These are phyloP conservation scores for Sugiyamaella americana DNA, from an alignment of 805 yeast species.

Conservation along the genomic window DNA sequence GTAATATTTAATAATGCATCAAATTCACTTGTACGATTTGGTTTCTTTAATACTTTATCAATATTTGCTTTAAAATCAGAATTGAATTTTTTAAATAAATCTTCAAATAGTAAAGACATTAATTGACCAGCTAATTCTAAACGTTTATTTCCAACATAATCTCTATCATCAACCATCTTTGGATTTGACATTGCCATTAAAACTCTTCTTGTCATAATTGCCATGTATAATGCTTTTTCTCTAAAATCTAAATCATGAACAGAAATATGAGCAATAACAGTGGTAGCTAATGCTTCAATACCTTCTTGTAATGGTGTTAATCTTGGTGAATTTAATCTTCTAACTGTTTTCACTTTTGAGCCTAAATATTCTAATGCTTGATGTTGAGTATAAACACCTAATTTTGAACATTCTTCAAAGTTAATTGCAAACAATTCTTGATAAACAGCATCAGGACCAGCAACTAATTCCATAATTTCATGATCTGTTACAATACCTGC, in stretches of 20 bases:
- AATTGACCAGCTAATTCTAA: slow-evolving; percentile 95
- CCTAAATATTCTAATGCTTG: slow-evolving; percentile 93
- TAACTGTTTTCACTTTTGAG: slow-evolving; percentile 80
- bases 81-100: slow-evolving; percentile 93
- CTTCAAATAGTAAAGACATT: slow-evolving; percentile 91
- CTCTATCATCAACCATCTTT: slow-evolving; percentile 95
- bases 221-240: slow-evolving; percentile 90
- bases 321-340: slow-evolving; percentile 80
- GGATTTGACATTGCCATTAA: slow-evolving; percentile 94
- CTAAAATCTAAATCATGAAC: slow-evolving; percentile 81
- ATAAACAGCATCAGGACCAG: slow-evolving; percentile 81
- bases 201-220: slow-evolving; percentile 94
- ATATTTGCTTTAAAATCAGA: slow-evolving; percentile 89
- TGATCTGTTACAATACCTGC: slow-evolving; percentile 90
- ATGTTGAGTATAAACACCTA: slow-evolving; percentile 82
- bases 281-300: slow-evolving; percentile 82
- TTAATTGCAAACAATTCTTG: slow-evolving; percentile 91
- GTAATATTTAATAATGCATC: slow-evolving; percentile 87
- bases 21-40: slow-evolving; percentile 90
- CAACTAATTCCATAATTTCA: slow-evolving; percentile 88
- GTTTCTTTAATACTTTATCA: slow-evolving; percentile 89
- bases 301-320: slow-evolving; percentile 85
- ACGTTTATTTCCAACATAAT: slow-evolving; percentile 97
- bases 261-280: slow-evolving; percentile 90
- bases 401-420: slow-evolving; percentile 85